Evolutionary conservation across 805 yeast species (phyloP).

Genomic region (Wickerhamiella domercqiae): DNA sequence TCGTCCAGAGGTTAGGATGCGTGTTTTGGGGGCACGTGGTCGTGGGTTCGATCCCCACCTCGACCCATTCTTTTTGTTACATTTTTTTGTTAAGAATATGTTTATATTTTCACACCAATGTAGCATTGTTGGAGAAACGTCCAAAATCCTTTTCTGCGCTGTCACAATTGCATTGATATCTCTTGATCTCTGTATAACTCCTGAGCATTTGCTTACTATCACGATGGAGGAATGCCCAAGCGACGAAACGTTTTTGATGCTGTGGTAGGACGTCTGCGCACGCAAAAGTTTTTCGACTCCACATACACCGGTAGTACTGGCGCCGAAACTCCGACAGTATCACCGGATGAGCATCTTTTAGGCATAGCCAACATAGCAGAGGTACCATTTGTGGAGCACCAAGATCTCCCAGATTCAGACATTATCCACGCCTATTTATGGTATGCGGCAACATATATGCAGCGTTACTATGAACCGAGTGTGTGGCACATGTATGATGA

Average conservation of each 20-base stretch:
- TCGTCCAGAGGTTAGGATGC: slow-evolving; percentile 5
- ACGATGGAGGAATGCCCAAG: background rate
- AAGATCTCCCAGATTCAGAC: slow-evolving; percentile 10
- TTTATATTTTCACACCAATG: too few species aligned
- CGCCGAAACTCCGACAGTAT: slow-evolving; percentile 4
- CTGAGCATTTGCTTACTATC: too few species aligned
- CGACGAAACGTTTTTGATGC: background rate
- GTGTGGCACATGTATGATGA: slow-evolving; percentile 8
- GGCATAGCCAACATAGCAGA: background rate
- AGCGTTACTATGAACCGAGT: background rate
- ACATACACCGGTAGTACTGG: background rate
- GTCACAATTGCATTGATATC: too few species aligned
- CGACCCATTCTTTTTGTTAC: slow-evolving; percentile 7
- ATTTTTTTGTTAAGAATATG: background rate
- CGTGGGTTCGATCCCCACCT: slow-evolving; percentile 14
- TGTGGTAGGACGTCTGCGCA: slow-evolving; percentile 1
- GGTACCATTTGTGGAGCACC: slow-evolving; percentile 12
- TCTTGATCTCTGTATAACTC: too few species aligned
- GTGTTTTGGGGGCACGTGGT: slow-evolving; percentile 14
- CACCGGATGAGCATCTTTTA: slow-evolving; percentile 13
- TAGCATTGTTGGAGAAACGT: too few species aligned
- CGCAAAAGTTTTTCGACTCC: background rate
- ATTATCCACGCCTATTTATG: slow-evolving; percentile 10
- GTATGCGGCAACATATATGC: slow-evolving; percentile 7
- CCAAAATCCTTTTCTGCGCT: too few species aligned